Evolutionary conservation across 805 yeast species (phyloP).

Genomic region (Kurtzmaniella fragi): DNA sequence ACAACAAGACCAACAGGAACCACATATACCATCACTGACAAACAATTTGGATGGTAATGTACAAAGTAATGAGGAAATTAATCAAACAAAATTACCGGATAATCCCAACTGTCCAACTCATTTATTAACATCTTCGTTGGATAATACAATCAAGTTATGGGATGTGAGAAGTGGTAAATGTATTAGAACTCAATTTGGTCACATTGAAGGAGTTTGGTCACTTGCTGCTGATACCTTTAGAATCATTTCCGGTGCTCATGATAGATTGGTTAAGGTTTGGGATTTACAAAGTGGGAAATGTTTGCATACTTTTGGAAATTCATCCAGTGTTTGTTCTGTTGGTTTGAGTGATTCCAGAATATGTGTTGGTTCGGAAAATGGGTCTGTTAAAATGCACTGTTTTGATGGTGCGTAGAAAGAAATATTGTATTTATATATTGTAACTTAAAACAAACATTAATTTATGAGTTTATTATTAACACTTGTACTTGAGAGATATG

Average conservation of each 20-base stretch:
- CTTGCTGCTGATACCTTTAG: constrained; percentile 94
- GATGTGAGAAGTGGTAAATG: constrained; percentile 83
- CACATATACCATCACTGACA: constrained; percentile 1
- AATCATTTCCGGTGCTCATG: constrained; percentile 92
- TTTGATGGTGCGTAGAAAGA: constrained; percentile 45
- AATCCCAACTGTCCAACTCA: constrained; percentile 65
- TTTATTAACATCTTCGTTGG: constrained; percentile 79
- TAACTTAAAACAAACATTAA: background rate
- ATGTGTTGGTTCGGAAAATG: constrained; percentile 87
- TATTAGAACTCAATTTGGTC: constrained; percentile 93
- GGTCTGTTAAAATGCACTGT: constrained; percentile 77
- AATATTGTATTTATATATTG: background rate
- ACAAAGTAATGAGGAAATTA: constrained; percentile 10
- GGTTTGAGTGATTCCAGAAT: constrained; percentile 85
- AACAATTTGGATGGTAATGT: constrained; percentile 9
- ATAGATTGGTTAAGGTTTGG: constrained; percentile 87
- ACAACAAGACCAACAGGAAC: constrained; percentile 16
- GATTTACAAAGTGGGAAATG: constrained; percentile 93
- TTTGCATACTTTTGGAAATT: constrained; percentile 86
- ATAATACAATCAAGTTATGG: constrained; percentile 92
- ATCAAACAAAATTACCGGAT: constrained; percentile 11
- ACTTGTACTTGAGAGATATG: too few relatives aligned
- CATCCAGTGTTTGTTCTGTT: constrained; percentile 57
- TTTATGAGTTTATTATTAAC: too few relatives aligned
- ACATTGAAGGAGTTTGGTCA: constrained; percentile 97